A percentile compares a stretch with the other conserved stretches of the same genome.
Evolutionary conservation across 768 basidiomycete species (phyloP).

Genomic region (Termitomyces sp.): DNA sequence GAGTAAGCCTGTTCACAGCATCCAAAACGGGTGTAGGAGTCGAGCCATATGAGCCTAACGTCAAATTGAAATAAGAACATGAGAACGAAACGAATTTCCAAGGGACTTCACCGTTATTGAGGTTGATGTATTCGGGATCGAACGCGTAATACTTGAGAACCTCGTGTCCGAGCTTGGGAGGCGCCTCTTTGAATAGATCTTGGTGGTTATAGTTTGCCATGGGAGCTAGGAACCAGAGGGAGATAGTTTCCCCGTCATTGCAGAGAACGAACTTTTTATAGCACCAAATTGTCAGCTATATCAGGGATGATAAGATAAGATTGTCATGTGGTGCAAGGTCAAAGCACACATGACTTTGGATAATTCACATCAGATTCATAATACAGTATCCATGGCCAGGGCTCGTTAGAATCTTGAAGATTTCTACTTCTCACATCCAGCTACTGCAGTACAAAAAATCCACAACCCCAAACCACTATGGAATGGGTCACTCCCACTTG

Average conservation of each 20-base stretch:
- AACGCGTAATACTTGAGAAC: slow-evolving; percentile 50
- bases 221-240: background rate
- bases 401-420: no score
- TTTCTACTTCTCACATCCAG: no score
- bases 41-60: slow-evolving; percentile 46
- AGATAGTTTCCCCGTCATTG: background rate
- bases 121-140: slow-evolving; percentile 52
- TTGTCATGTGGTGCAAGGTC: background rate
- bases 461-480: no score
- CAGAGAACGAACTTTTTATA: background rate
- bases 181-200: slow-evolving; percentile 20
- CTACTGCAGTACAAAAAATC: no score
- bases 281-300: background rate
- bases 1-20: slow-evolving; percentile 28
- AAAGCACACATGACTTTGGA: background rate
- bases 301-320: background rate
- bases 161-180: slow-evolving; percentile 48
- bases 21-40: slow-evolving; percentile 39
- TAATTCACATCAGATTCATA: background rate
- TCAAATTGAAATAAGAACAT: slow-evolving; percentile 12
- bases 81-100: slow-evolving; percentile 20
- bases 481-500: background rate
- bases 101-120: slow-evolving; percentile 51
- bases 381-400: no score
- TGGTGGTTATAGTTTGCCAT: background rate